Base-by-base conservation (phyloP, 2,329 filamentous ascomycete species). In the Colletotrichum orchidophilum region DNA sequence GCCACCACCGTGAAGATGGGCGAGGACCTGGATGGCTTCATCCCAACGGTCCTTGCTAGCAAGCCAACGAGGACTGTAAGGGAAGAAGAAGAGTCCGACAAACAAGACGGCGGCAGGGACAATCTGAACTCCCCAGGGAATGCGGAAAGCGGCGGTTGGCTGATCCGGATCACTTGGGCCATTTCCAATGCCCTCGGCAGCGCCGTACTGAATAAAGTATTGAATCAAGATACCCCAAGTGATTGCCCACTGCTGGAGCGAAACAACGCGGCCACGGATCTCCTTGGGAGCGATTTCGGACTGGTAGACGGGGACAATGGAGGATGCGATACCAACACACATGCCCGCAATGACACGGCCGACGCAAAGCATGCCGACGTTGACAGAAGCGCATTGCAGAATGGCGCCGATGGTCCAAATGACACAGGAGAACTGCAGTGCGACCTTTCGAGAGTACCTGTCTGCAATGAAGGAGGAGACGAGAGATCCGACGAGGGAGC, bases 311-410 rank as follows among this genome's bases (percentile, higher is more conserved):
- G 91, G 91, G 1, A 93, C 92, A 75, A 93, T 85, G 8, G 92
- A 90, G 31, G 91, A 93, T 74, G 90, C 90, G 75, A 95, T 94
- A 71, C 93, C 93, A 66, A 95, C 91, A 67, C 90, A 91, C 74
- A 94, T 77, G 52, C 93, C 93, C 73, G 92, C 91, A 79, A 95
- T 88, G 73, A 92, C 82, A 73, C 93, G 90, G 3, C 93, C 93
- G 3, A 87, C 87, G 71, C 93, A 89, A 21, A 95, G 86, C 91
- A 94, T 94, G 31, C 83, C 86, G 52, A 94, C 88, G 76, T 91
- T 90, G 75, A 92, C 87, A 2, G 92, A 79, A 1, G 90, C 88
- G 59, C 87, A 88, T 76, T 91, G 87, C 67, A 94, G 87, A 68
- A 82, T 81, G 42, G 83, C 81, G 1, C 86, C 86, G 59, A 86